Conservation (phyloP, 139 green algal species). For the Edaphochlamys debaryana region DNA sequence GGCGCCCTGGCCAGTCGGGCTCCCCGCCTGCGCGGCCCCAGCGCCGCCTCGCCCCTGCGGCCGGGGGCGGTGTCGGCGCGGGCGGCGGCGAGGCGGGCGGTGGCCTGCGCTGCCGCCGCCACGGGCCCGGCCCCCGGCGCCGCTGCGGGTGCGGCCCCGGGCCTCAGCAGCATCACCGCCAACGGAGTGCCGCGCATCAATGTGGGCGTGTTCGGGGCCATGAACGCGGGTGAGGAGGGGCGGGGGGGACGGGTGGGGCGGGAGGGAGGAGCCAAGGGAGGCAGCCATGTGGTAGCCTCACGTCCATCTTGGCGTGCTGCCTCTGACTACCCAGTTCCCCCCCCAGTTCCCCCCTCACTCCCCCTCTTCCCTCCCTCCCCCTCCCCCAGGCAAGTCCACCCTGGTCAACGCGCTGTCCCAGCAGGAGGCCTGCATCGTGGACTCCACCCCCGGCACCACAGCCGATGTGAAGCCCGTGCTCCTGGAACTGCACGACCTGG, state of each 20-base stretch:
- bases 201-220: conserved; percentile 75
- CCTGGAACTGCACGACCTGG: conserved; percentile 75
- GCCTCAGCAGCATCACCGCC: not conserved
- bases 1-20: not conserved
- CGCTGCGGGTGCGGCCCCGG: not conserved
- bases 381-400: conserved; percentile 38
- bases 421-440: conserved; percentile 76
- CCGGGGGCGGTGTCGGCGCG: not conserved
- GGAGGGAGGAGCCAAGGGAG: too few species aligned
- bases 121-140: not conserved
- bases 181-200: conserved; percentile 71
- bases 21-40: not conserved
- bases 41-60: conserved; percentile 5
- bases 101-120: not conserved
- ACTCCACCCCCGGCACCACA: conserved; percentile 72
- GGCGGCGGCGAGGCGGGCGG: not conserved
- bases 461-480: conserved; percentile 66
- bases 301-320: too few species aligned
- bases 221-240: conserved; percentile 82
- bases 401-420: conserved; percentile 77
- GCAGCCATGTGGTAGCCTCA: too few species aligned
- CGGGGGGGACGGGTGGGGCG: too few species aligned
- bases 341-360: too few species aligned
- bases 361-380: too few species aligned
- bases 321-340: too few species aligned